Evolutionary conservation across 371 early-diverging fungal genomes (phyloP), one percentile per base, ranked within the genome.

Genomic region (Syncephalastrum sp.): DNA sequence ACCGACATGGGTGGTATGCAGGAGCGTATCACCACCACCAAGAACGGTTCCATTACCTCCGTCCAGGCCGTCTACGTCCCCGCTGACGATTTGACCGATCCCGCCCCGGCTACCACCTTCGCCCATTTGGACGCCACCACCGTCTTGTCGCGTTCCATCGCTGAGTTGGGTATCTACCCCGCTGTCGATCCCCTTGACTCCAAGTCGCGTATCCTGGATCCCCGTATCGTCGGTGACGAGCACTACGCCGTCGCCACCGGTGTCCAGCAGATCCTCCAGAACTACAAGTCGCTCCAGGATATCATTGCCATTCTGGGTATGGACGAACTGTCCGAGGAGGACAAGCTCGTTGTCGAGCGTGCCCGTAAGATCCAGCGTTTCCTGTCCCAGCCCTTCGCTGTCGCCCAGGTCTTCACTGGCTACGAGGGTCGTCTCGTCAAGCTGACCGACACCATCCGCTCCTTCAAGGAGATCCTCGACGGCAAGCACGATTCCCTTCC

Each of bases 21-120:
- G 84, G 98, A 97, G 80, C 92, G 98, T 87, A 97, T 97, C 83
- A 95, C 95, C 75, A 93, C 95, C 79, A 95, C 95, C 82, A 95
- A 95, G 86, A 94, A 95, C 86, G 95, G 95, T 67, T 95, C 95
- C 63, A 95, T 95, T 68, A 95, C 95, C 54, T 94, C 94, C 54
- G 95, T 95, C 60, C 89, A 88, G 83, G 95, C 95, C 68, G 89
- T 95, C 77, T 95, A 93, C 81, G 94, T 95, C 68, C 95, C 95
- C 53, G 95, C 95, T 75, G 95, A 95, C 76, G 96, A 95, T 84
- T 90, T 95, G 88, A 95, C 96, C 49, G 96, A 95, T 83, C 96
- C 96, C 54, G 96, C 96, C 60, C 96, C 96, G 53, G 94, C 94
- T 79, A 95, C 96, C 71, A 94, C 96, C 64, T 95, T 95, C 77